These are phyloP conservation scores for Heliosperma pusillum DNA, from an alignment of 148 eudicot genomes.

Conservation along the genomic window DNA sequence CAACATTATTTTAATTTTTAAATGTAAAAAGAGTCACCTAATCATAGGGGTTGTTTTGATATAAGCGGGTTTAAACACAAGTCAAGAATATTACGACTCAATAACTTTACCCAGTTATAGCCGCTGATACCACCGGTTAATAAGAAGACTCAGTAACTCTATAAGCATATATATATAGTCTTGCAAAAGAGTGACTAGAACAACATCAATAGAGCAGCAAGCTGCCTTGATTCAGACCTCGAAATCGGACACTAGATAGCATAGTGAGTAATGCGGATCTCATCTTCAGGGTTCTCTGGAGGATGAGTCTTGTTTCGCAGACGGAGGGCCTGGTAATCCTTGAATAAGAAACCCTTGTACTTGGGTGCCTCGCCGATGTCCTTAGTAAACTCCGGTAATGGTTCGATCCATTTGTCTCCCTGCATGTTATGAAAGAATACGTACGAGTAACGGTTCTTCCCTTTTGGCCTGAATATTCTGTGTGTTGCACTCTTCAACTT, in stretches of 20 bases:
- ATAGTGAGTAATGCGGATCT: conserved; percentile 15
- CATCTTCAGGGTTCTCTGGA: conserved; percentile 13
- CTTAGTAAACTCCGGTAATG: conserved; percentile 10
- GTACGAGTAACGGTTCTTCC: conserved; percentile 11
- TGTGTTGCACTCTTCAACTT: conserved; percentile 17
- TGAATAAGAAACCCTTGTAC: conserved; percentile 9
- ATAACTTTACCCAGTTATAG: too few species aligned
- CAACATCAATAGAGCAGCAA: too few species aligned
- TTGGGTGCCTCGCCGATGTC: conserved; percentile 4
- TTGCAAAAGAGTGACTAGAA: too few species aligned
- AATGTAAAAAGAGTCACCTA: too few species aligned
- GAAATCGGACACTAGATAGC: background rate
- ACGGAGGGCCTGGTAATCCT: conserved; percentile 12
- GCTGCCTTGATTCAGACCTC: too few species aligned
- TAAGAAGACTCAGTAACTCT: too few species aligned
- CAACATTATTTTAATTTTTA: too few species aligned
- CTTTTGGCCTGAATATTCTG: conserved; percentile 13
- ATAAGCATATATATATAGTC: too few species aligned
- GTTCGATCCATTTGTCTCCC: conserved; percentile 13
- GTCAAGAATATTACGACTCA: too few species aligned
- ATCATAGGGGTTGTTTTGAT: too few species aligned
- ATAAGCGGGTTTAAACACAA: too few species aligned
- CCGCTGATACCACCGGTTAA: too few species aligned
- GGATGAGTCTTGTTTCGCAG: conserved; percentile 15
- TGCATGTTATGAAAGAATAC: conserved; percentile 3